phyloP scores from a whole-genome alignment of 2,329 filamentous ascomycete species.

The Myriangium duriaei region DNA sequence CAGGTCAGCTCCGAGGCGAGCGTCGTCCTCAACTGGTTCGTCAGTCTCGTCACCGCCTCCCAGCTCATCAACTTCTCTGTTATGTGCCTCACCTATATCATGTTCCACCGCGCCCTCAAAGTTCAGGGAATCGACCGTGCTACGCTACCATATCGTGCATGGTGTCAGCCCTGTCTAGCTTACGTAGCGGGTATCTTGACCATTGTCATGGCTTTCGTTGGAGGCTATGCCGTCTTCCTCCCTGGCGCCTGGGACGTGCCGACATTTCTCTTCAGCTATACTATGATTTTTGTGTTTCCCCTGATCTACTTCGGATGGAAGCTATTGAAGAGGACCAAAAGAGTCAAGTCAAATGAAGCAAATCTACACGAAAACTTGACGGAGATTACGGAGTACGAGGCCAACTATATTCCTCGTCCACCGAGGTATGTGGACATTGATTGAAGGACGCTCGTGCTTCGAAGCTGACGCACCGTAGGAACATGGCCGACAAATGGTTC shows the following conservation, averaged over 20 bases:
- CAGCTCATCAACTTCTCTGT: constrained; percentile 62
- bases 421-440: constrained; percentile 11
- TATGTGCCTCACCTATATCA: constrained; percentile 58
- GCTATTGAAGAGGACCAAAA: constrained; percentile 49
- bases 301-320: constrained; percentile 62
- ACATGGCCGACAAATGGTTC: constrained; percentile 28
- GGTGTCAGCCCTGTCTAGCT: constrained; percentile 58
- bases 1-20: constrained; percentile 55
- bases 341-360: constrained; percentile 44
- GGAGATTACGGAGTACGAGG: constrained; percentile 56
- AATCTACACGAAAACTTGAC: constrained; percentile 51
- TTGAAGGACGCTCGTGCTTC: background rate
- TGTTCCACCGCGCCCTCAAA: constrained; percentile 56
- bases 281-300: constrained; percentile 61
- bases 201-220: constrained; percentile 59
- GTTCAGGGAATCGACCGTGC: constrained; percentile 57
- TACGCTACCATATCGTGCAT: constrained; percentile 56
- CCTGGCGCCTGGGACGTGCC: constrained; percentile 54
- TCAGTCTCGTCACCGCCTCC: constrained; percentile 59
- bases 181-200: constrained; percentile 53
- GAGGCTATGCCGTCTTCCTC: constrained; percentile 65
- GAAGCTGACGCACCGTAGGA: constrained; percentile 14
- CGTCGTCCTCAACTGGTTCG: constrained; percentile 60
- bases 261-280: constrained; percentile 61
- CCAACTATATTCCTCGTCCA: constrained; percentile 40